Conservation (phyloP, 2,329 filamentous ascomycete genomes). For the Plenodomus lindquistii region DNA sequence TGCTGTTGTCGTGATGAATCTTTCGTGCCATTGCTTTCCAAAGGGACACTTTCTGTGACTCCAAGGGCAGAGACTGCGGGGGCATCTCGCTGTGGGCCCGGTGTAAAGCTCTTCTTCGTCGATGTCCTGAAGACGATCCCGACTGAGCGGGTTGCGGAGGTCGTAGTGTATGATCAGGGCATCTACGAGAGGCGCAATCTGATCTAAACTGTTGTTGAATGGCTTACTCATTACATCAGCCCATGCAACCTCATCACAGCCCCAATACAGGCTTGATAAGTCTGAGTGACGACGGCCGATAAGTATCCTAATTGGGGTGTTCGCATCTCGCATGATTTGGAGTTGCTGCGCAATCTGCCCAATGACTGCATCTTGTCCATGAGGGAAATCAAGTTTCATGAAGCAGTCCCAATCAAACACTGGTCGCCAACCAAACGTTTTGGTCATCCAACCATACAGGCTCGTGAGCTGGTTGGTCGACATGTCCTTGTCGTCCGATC, state of each 20-base stretch:
- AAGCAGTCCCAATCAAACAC: constrained; percentile 35
- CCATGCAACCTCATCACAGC: constrained; percentile 17
- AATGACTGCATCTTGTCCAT: background rate
- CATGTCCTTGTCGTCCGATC: background rate
- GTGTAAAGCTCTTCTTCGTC: constrained; percentile 9
- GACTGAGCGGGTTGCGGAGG: constrained; percentile 24
- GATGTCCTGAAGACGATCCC: constrained; percentile 14
- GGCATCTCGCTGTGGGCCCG: constrained; percentile 10
- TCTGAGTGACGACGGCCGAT: constrained; percentile 21
- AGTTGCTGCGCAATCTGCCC: constrained; percentile 14
- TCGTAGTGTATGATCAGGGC: constrained; percentile 30
- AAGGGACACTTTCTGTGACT: constrained; percentile 5
- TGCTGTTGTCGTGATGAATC: background rate
- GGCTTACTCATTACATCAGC: constrained; percentile 8
- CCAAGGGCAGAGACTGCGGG: constrained; percentile 12
- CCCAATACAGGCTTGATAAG: constrained; percentile 30
- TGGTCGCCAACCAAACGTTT: constrained; percentile 26
- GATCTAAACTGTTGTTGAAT: constrained; percentile 19
- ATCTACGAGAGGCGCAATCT: constrained; percentile 20
- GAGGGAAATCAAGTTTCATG: constrained; percentile 6
- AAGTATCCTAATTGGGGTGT: constrained; percentile 26
- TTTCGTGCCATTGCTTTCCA: constrained; percentile 1
- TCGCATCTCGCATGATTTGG: constrained; percentile 10
- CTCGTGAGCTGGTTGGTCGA: background rate
- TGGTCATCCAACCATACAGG: constrained; percentile 25